Evolutionary conservation across 345 rosid species (phyloP), one percentile per base, ranked within the genome.

Genomic region (Eucalyptus polybractea): DNA sequence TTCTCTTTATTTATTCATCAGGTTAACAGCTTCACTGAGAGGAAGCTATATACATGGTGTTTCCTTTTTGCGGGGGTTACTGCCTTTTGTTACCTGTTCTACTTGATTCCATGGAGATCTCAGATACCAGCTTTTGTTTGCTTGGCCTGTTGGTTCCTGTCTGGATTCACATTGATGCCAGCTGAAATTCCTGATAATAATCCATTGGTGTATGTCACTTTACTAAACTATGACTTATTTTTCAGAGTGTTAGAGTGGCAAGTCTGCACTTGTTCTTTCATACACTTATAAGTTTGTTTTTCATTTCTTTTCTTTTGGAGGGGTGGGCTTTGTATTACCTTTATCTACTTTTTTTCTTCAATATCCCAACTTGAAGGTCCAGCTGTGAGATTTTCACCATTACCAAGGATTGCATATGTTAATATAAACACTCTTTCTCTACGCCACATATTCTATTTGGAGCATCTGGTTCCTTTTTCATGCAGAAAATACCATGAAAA

Each of bases 161-260:
- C 99, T 90, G 89, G 94, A 86, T 97, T 97, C 90, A 97, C 99
- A 87, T 92, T 96, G 92, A 96, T 96, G 99, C 99, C 99, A 25
- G 99, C 99, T 58, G 99, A 97, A 92, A 97, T 97, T 91, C 99
- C 99, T 22, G 99, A 97, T 89, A 96, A 97, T 88, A 97, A 96
- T 93, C 94, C 90, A 86, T 90, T 96, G 89, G 99, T 97, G 99
- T 97, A 94, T 90, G 98, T 92, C 89, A 17, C 58, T 53, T 86
- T 16, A 86, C 58, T 31, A 50, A 45, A n/a, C 53, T 31, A 16
- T 37, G 54, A 86, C 37, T 86, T 86, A 86, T 31, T 86, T 86
- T 29, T 86, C 87, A 44, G 33, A 21, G 87, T 2, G 15, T n/a
- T 31, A 47, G 40, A 53, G 40, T n/a, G 44, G 37, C 58, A 49